Evolutionary conservation across 1,284 basidiomycete species (phyloP).

Genomic region (Neonothopanus nambi): DNA sequence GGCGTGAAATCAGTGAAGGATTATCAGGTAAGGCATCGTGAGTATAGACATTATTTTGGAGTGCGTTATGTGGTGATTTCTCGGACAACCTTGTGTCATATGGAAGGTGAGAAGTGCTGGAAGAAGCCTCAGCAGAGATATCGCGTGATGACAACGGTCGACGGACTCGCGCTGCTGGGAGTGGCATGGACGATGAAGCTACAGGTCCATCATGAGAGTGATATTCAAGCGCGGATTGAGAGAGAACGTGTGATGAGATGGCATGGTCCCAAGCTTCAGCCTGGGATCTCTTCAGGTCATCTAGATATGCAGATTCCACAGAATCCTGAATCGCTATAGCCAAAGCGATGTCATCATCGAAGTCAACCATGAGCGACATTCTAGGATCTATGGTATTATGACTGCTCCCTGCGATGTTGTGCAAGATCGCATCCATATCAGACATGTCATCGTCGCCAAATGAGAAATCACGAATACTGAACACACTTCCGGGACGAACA

Average conservation of each 20-base stretch:
- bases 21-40: not conserved
- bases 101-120: not conserved
- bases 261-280: not conserved
- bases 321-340: slow-evolving; percentile 2
- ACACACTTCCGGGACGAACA: no score
- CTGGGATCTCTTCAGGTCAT: not conserved
- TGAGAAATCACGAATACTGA: no score
- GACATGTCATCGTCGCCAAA: no score
- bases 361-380: not conserved
- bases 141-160: not conserved
- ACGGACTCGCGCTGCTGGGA: not conserved
- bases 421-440: no score
- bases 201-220: not conserved
- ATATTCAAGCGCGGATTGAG: not conserved
- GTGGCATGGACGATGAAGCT: not conserved
- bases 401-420: no score
- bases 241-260: not conserved
- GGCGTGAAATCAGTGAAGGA: no score
- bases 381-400: no score
- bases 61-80: not conserved
- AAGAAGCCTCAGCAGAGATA: not conserved
- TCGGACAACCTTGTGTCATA: no score
- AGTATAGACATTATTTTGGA: not conserved
- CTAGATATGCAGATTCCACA: not conserved
- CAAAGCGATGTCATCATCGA: not conserved